A percentile compares a stretch with the other conserved stretches of the same genome.
Evolutionary conservation across 225 moss, liverwort and hornwort species (phyloP).

Genomic region (Polytrichum formosum): DNA sequence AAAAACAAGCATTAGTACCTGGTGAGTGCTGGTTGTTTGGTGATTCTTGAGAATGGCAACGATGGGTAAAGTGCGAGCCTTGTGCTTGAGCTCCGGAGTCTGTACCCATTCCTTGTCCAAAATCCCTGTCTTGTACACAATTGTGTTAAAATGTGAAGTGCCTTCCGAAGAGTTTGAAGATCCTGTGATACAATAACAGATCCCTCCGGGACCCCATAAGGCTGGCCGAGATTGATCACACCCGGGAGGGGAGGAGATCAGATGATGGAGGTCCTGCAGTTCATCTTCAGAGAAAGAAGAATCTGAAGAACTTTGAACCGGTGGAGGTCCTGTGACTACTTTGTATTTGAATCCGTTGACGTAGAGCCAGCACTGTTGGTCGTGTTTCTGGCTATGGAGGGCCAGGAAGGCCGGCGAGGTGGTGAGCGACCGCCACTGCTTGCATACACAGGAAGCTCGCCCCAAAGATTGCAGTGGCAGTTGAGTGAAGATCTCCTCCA

Average conservation of each 20-base stretch:
- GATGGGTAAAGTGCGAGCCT: constrained; percentile 11
- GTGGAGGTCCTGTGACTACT: constrained; percentile 12
- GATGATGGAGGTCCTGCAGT: not conserved
- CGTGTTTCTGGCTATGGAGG: constrained; percentile 19
- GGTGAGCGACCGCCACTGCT: constrained; percentile 25
- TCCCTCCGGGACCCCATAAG: constrained; percentile 31
- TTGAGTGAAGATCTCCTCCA: constrained; percentile 19
- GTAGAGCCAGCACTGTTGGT: constrained; percentile 38
- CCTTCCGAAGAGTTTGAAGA: not conserved
- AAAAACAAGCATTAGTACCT: not conserved
- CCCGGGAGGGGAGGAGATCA: not conserved
- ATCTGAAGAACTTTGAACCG: not conserved
- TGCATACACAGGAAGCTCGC: constrained; percentile 25
- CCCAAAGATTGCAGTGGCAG: constrained; percentile 11
- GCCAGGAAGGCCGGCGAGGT: constrained; percentile 24
- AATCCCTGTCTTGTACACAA: constrained; percentile 21
- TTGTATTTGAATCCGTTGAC: constrained; percentile 30
- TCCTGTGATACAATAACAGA: constrained; percentile 14
- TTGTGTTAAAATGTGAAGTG: not conserved
- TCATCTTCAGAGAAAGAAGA: not conserved
- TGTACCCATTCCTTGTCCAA: constrained; percentile 22
- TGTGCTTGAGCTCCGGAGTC: constrained; percentile 8
- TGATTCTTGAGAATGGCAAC: constrained; percentile 15
- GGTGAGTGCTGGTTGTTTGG: constrained; percentile 15
- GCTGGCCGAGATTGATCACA: not conserved